Conservation (phyloP, 345 rosid genomes). For the Triadica sebifera region DNA sequence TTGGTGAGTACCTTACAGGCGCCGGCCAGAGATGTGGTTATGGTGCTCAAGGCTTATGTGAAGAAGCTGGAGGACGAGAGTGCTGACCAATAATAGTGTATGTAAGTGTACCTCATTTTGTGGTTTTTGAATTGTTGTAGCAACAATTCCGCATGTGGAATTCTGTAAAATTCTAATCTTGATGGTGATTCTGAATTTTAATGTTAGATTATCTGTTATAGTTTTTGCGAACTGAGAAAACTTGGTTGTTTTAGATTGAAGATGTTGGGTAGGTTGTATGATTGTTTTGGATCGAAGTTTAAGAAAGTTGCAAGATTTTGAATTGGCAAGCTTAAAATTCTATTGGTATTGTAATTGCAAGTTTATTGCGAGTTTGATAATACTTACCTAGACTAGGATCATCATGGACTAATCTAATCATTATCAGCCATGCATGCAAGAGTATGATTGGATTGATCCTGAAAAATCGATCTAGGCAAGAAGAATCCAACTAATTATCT, state of each 20-base stretch:
- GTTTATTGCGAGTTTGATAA: background rate
- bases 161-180: slow-evolving; percentile 12
- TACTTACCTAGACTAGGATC: too few species aligned
- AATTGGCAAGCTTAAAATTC: background rate
- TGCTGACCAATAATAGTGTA: slow-evolving; percentile 36
- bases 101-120: slow-evolving; percentile 1
- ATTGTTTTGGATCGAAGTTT: background rate
- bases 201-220: background rate
- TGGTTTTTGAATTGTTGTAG: slow-evolving; percentile 15
- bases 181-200: background rate
- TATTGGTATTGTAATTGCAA: background rate
- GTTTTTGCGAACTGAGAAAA: background rate
- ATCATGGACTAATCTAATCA: too few species aligned
- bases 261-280: background rate
- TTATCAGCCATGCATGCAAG: too few species aligned
- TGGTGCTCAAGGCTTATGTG: slow-evolving; percentile 80
- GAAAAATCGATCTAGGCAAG: too few species aligned
- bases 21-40: slow-evolving; percentile 73
- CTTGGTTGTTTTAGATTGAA: background rate
- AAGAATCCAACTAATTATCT: background rate
- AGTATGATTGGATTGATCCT: too few species aligned
- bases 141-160: slow-evolving; percentile 1
- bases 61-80: slow-evolving; percentile 88
- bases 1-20: slow-evolving; percentile 86
- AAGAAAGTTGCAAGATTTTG: background rate